Base-by-base conservation (phyloP, 2,329 filamentous ascomycete genomes). In the Zopfia rhizophila region DNA sequence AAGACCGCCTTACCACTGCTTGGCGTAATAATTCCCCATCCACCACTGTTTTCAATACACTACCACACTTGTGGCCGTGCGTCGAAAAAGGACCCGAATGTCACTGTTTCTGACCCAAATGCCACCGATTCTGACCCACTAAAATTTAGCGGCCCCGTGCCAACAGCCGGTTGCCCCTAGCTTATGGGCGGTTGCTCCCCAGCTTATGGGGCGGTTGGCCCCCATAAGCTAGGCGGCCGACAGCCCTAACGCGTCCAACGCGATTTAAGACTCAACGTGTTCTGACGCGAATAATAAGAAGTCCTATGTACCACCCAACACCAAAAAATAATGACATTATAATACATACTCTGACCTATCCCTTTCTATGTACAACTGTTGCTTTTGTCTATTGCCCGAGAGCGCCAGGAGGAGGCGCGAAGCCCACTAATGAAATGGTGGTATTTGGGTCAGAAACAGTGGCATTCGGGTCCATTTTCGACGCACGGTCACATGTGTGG, bases 11-110 rank as follows among this genome's bases (percentile, higher is more conserved):
- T n/a, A n/a, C n/a, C n/a, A n/a, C n/a, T n/a, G n/a, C n/a, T n/a
- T n/a, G n/a, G n/a, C n/a, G n/a, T n/a, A n/a, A n/a, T n/a, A n/a
- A n/a, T n/a, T n/a, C n/a, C n/a, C n/a, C n/a, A n/a, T n/a, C n/a
- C n/a, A n/a, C n/a, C n/a, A n/a, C n/a, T n/a, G n/a, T n/a, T n/a
- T n/a, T n/a, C n/a, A n/a, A 47, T 47, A 47, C 38, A 47, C 44
- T 41, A 47, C 44, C 44, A 47, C 37, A 12, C 12, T 19, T 47
- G 44, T 47, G 44, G 25, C 38, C 38, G 27, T 33, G 38, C 27
- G 12, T 5, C 38, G 14, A 17, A 41, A 33, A 33, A 16, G 27
- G 38, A 41, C 38, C 38, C 13, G 25, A 41, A 33, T 41, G 25
- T 19, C 38, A 41, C 38, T 22, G 38, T 41, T 41, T 31, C 28